Conservation (phyloP, 345 rosid species). For the Rhizophora mangle region DNA sequence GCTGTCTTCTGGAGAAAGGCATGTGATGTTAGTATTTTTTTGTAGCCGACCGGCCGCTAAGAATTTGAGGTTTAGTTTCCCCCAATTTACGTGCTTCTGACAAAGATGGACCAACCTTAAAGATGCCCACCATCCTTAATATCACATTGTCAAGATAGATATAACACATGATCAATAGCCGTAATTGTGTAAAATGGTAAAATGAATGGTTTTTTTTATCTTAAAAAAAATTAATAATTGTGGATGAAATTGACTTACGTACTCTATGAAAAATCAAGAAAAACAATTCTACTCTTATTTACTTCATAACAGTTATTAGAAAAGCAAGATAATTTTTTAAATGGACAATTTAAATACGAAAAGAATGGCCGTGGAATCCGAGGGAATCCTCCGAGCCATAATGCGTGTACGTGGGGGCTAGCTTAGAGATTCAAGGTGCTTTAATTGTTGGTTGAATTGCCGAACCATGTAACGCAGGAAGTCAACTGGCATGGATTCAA, state of each 20-base stretch:
- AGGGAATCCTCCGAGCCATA: not conserved
- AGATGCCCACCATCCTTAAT: not conserved
- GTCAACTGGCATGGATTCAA: not conserved
- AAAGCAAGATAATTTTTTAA: too few species aligned
- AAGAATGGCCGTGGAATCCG: not conserved
- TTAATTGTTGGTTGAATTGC: not conserved
- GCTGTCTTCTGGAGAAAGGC: too few species aligned
- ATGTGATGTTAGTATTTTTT: too few species aligned
- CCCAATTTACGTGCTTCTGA: not conserved
- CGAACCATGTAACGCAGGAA: not conserved
- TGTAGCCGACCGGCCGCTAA: too few species aligned
- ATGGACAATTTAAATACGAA: too few species aligned
- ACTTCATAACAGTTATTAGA: not conserved
- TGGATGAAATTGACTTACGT: not conserved
- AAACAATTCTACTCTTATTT: not conserved
- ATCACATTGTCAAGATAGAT: too few species aligned
- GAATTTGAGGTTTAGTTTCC: too few species aligned
- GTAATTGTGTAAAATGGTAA: too few species aligned
- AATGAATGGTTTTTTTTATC: too few species aligned
- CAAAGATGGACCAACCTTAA: not conserved
- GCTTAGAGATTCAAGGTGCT: constrained; percentile 1
- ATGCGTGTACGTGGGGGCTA: not conserved
- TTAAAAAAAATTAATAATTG: not conserved
- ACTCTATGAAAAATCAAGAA: not conserved
- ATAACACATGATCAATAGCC: too few species aligned